These are phyloP conservation scores for Calonectria fujianensis DNA, from an alignment of 2,329 filamentous ascomycete genomes.

Conservation along the genomic window DNA sequence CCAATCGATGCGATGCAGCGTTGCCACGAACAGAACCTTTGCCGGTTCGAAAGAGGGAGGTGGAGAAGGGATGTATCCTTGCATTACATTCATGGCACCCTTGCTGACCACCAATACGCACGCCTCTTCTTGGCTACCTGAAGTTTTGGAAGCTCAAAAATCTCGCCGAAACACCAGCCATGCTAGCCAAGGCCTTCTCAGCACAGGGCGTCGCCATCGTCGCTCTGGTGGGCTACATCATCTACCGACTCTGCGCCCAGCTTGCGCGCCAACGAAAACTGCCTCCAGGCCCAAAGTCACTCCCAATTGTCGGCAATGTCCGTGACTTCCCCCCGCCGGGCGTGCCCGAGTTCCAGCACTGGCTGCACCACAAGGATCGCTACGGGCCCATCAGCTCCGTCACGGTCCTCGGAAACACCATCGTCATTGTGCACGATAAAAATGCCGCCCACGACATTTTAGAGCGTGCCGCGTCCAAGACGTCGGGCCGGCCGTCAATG, in stretches of 20 bases:
- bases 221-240: not conserved
- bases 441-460: not conserved
- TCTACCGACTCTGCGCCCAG: not conserved
- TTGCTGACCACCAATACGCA: not conserved
- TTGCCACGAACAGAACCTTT: not conserved
- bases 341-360: constrained; percentile 12
- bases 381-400: constrained; percentile 18
- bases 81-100: not conserved
- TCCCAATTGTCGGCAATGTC: not conserved
- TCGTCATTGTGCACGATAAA: constrained; percentile 3
- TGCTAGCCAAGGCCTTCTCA: not conserved
- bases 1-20: not conserved
- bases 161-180: not conserved
- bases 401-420: not conserved
- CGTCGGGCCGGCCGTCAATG: not conserved
- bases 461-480: not conserved
- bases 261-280: not conserved
- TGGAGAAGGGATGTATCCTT: not conserved
- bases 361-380: constrained; percentile 2
- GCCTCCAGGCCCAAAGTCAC: not conserved
- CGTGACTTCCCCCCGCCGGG: not conserved
- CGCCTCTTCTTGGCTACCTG: not conserved
- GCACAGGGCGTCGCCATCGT: not conserved
- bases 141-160: not conserved
- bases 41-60: not conserved